phyloP scores from a whole-genome alignment of 768 basidiomycete genomes.

The Leccinum boreale region DNA sequence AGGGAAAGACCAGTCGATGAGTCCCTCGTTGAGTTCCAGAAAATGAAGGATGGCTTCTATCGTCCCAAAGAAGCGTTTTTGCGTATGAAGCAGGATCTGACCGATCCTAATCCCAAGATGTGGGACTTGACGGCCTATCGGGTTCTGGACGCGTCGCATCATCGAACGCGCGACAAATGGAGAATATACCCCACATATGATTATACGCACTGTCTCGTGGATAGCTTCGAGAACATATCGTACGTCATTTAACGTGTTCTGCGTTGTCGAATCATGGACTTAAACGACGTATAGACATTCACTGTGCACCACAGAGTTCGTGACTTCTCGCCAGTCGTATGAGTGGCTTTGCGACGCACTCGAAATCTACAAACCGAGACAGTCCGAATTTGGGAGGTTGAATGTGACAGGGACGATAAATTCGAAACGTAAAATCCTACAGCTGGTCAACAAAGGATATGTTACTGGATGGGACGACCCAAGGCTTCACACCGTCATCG shows the following conservation, averaged over 20 bases:
- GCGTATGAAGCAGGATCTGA: slow-evolving; percentile 96
- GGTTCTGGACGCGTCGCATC: slow-evolving; percentile 86
- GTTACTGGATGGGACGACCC: slow-evolving; percentile 98
- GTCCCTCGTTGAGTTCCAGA: slow-evolving; percentile 83
- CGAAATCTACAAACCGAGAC: slow-evolving; percentile 95
- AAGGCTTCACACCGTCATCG: slow-evolving; percentile 93
- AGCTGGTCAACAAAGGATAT: slow-evolving; percentile 79
- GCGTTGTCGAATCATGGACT: background rate
- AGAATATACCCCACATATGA: slow-evolving; percentile 98
- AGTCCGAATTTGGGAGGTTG: slow-evolving; percentile 94
- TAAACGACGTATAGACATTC: slow-evolving; percentile 66
- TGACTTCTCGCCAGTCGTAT: slow-evolving; percentile 93
- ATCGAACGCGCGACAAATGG: slow-evolving; percentile 92
- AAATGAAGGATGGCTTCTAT: slow-evolving; percentile 90
- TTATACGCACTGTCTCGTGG: slow-evolving; percentile 96
- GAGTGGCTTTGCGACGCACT: slow-evolving; percentile 99
- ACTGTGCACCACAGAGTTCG: slow-evolving; percentile 93
- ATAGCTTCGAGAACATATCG: slow-evolving; percentile 99
- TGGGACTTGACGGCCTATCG: slow-evolving; percentile 99
- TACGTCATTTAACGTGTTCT: slow-evolving; percentile 41
- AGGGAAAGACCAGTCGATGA: slow-evolving; percentile 83
- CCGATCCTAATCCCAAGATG: slow-evolving; percentile 96
- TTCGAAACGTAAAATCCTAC: slow-evolving; percentile 93
- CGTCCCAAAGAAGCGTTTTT: slow-evolving; percentile 88
- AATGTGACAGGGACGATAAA: slow-evolving; percentile 92